Percentiles rank a stretch among this genome's conserved stretches.
Evolutionary conservation across 1,284 basidiomycete species (phyloP).

Genomic region (Ustilago esculenta): DNA sequence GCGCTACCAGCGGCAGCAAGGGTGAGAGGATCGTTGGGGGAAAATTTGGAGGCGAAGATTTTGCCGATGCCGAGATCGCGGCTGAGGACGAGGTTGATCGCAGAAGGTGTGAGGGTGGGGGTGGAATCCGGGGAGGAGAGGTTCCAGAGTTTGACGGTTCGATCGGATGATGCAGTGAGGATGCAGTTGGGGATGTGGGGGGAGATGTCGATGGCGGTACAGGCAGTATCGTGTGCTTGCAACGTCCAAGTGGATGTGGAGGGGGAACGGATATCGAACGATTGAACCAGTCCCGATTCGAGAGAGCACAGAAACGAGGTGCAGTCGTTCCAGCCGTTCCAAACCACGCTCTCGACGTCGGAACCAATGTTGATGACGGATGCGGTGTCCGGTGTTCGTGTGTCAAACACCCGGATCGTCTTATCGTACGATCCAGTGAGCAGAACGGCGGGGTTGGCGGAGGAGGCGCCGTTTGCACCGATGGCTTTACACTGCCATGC

Average conservation of each 20-base stretch:
- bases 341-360: constrained; percentile 91
- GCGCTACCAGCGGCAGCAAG: constrained; percentile 92
- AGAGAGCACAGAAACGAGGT: constrained; percentile 83
- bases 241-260: constrained; percentile 78
- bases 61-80: constrained; percentile 96
- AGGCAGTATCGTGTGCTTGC: constrained; percentile 92
- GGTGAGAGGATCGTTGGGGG: constrained; percentile 92
- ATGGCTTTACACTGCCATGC: constrained; percentile 79
- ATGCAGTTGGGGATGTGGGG: constrained; percentile 90
- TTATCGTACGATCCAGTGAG: constrained; percentile 93
- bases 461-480: constrained; percentile 59
- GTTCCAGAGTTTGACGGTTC: constrained; percentile 86
- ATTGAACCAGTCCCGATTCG: constrained; percentile 70
- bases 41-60: constrained; percentile 89
- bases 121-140: constrained; percentile 73
- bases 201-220: constrained; percentile 89
- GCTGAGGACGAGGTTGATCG: constrained; percentile 84
- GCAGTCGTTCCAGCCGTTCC: constrained; percentile 93
- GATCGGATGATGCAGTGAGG: constrained; percentile 92
- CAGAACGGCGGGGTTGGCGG: constrained; percentile 78
- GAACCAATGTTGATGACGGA: constrained; percentile 82
- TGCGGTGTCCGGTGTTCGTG: constrained; percentile 79
- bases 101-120: constrained; percentile 3
- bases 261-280: constrained; percentile 87
- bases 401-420: constrained; percentile 91